Evolutionary conservation across 139 green algal species (phyloP), one percentile per base, ranked within the genome.

Genomic region (Limnomonas spitsbergensis): DNA sequence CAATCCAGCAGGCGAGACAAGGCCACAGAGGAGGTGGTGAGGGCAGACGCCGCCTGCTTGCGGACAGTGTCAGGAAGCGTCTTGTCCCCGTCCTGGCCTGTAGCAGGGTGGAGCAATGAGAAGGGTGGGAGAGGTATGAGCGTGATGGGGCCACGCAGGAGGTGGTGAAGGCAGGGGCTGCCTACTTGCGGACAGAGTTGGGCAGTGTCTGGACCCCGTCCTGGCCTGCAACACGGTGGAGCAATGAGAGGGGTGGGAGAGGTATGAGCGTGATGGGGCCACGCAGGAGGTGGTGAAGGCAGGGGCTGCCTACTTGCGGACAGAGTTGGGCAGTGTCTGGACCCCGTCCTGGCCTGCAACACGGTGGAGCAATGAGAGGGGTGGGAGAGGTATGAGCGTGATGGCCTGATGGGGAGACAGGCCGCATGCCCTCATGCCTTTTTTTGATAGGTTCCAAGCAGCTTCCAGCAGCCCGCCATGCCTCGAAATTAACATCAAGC

Each of bases 101-200:
- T 47, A 26, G 31, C 24, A 38, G 70, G 2, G 27, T 7, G 24
- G 24, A 34, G 24, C 24, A 75, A 53, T 3, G 68, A 38, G 35
- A 53, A 54, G 68, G 53, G 68, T 40, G 35, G 14, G 47, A 9
- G 47, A n/a, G n/a, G n/a, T n/a, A n/a, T n/a, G n/a, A 61, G 47
- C 47, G 14, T 14, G 47, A 14, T 39, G 85, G 40, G 24, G 69
- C 70, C n/a, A 2, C 34, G 1, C 69, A 71, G 4, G 75, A 78
- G n/a, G 53, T 66, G 4, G 78, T 75, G n/a, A 90, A 52, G 1
- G 82, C 80, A 32, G 84, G 80, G 29, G 77, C 85, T 1, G 83
- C 47, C 0, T 42, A 26, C 1, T 73, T n/a, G 2, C 81, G 80
- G 38, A 87, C 77, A 9, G 34, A 34, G 35, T 73, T 40, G 9